Base-by-base conservation (phyloP, 2,329 filamentous ascomycete genomes). In the Nemania abortiva region DNA sequence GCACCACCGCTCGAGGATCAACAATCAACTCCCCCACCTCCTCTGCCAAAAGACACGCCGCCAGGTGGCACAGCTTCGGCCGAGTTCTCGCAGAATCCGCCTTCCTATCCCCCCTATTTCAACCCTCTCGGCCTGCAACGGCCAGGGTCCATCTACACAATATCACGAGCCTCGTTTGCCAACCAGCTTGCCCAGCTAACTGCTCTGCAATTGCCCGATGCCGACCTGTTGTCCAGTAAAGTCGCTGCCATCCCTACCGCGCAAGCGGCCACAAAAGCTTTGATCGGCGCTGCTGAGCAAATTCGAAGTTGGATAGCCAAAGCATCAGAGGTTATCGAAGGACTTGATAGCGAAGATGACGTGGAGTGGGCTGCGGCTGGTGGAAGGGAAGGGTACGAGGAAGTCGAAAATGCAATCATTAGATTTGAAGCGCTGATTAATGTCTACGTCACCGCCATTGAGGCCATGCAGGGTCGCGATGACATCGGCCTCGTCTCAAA, bases 301-400 rank as follows among this genome's bases (percentile, higher is more conserved):
- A 98, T 99, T 73, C 88, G 92, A 71, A 91, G 92, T 76, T 99
- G 96, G 96, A 97, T 98, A 77, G 88, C 88, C 72, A 98, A 98
- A 80, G 95, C 95, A 0, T 91, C 91, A 0, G 94, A 97, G 75
- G 95, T 98, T 37, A 90, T 99, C 62, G 88, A 89, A 63, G 95
- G 95, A 5, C 84, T 99, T 50, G 94, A 98, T 79, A 94, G 95
- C 62, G 95, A 98, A 71, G 96, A 98, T 79, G 96, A 99, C 78
- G 94, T 98, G 18, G 95, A 98, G 80, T 99, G 96, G 96, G 95
- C 96, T 1, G 95, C 95, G 1, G 89, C 89, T 6, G 96, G 94
- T 61, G 96, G 96, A 1, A 86, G 92, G 70, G 92, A 95, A 80
- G 93, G 93, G 1, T 84, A 95, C 42, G 90, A 90, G 59, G 90